These are phyloP conservation scores for Aschersonia sp. DNA, from an alignment of 2,329 filamentous ascomycete genomes.

Conservation along the genomic window DNA sequence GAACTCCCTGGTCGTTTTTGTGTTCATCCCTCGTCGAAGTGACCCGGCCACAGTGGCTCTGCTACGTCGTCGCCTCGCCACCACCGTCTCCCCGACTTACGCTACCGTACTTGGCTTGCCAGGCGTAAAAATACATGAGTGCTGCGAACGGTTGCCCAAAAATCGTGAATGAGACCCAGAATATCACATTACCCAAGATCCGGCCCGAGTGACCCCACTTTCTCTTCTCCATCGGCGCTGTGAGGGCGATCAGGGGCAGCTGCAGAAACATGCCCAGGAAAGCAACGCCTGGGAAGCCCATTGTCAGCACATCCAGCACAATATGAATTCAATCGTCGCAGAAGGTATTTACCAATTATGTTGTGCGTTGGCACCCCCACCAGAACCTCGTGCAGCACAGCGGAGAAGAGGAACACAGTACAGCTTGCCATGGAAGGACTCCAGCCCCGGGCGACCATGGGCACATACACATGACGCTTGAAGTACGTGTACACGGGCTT, in stretches of 20 bases:
- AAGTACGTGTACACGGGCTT: constrained; percentile 96
- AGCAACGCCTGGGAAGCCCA: constrained; percentile 53
- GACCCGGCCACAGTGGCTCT: not conserved
- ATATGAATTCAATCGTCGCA: too few relatives aligned
- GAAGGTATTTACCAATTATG: constrained; percentile 51
- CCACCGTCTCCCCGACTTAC: constrained; percentile 35
- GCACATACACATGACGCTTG: constrained; percentile 83
- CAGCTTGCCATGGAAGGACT: constrained; percentile 55
- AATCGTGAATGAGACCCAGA: constrained; percentile 93
- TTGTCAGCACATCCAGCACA: constrained; percentile 2
- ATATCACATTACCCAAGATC: constrained; percentile 80
- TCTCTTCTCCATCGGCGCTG: constrained; percentile 65
- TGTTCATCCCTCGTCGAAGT: not conserved
- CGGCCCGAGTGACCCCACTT: constrained; percentile 55
- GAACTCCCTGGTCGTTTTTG: too few relatives aligned
- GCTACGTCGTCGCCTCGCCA: not conserved
- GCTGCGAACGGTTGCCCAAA: constrained; percentile 90
- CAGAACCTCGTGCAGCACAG: constrained; percentile 77
- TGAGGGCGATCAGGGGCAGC: constrained; percentile 73
- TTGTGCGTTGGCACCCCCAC: constrained; percentile 94
- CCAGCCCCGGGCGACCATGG: constrained; percentile 74
- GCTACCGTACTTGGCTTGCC: constrained; percentile 94
- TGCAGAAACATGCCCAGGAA: constrained; percentile 92
- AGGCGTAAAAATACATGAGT: constrained; percentile 91
- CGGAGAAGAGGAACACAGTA: constrained; percentile 78